Base-by-base conservation (phyloP, 306 rosid genomes). In the Lupinus albus region DNA sequence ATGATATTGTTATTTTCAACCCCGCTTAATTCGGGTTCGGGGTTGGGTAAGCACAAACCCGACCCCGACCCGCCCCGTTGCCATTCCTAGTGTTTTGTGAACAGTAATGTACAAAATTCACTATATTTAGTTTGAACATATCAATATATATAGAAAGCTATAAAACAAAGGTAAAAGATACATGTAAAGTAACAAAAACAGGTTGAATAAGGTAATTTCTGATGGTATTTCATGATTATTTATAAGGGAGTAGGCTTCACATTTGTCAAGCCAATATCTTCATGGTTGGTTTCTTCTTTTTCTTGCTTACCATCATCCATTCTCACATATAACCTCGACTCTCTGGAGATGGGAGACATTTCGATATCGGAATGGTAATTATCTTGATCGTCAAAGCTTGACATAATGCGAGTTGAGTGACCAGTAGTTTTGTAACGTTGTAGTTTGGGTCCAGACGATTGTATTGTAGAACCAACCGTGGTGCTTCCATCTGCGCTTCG, bases 381-480 rank as follows among this genome's bases (percentile, higher is more conserved):
- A 32, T 85, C 83, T 1, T 32, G 56, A 13, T 88, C 89, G 0
- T 69, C 89, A 1, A 58, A 77, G 67, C 55, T 3, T n/a, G 88
- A 25, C 0, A 67, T 0, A 41, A 76, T 0, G 64, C 46, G 93
- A 15, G 84, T 64, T 13, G 91, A 83, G 81, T 86, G 96, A 11
- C 89, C 92, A 0, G 77, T 82, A 4, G 96, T 88, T 78, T 88
- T 88, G 85, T 61, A 80, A 16, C 97, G 97, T 56, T 83, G 96
- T 25, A 88, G 75, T 2, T 38, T 63, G 17, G 52, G 85, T 41
- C 81, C 84, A 0, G 82, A 49, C 21, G 91, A 73, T 64, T 51
- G 82, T 12, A 57, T 2, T 1, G 86, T 75, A 15, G 93, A 81
- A 56, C 68, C 76, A 13, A 81, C n/a, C n/a, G n/a, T 30, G 4